Evolutionary conservation across 352 stramenopile genomes (phyloP).

Genomic region (Pythium dissimile): DNA sequence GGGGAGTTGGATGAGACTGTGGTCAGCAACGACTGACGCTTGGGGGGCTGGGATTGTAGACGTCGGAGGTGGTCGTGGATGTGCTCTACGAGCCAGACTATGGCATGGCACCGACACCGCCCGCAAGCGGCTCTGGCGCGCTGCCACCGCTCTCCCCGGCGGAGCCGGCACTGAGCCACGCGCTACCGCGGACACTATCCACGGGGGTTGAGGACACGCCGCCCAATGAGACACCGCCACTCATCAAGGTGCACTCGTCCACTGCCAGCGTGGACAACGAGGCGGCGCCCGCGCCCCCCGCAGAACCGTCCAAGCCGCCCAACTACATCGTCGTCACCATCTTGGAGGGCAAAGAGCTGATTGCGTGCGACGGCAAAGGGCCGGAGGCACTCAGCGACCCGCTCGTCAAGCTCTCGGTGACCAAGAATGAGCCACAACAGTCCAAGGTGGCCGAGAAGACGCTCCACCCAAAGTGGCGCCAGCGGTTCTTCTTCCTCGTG

Average conservation of each 20-base stretch:
- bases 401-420: constrained; percentile 51
- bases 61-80: constrained; percentile 15
- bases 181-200: constrained; percentile 1
- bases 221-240: background rate
- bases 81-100: constrained; percentile 22
- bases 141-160: constrained; percentile 7
- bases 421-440: constrained; percentile 51
- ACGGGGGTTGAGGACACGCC: background rate
- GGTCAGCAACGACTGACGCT: background rate
- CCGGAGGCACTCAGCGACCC: constrained; percentile 63
- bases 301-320: constrained; percentile 9
- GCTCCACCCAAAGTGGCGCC: constrained; percentile 58
- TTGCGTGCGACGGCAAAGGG: constrained; percentile 51
- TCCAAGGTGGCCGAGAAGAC: constrained; percentile 66
- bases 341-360: constrained; percentile 49
- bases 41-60: background rate
- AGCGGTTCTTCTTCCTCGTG: constrained; percentile 68
- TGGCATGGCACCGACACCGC: background rate
- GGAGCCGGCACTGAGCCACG: background rate
- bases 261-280: background rate
- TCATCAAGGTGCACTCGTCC: constrained; percentile 1
- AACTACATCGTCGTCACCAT: constrained; percentile 73
- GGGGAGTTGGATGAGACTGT: background rate
- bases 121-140: background rate
- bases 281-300: background rate